A percentile compares a stretch with the other conserved stretches of the same genome.
These are phyloP conservation scores for Scedosporium aurantiacum DNA, from an alignment of 2,329 filamentous ascomycete genomes.

Conservation along the genomic window DNA sequence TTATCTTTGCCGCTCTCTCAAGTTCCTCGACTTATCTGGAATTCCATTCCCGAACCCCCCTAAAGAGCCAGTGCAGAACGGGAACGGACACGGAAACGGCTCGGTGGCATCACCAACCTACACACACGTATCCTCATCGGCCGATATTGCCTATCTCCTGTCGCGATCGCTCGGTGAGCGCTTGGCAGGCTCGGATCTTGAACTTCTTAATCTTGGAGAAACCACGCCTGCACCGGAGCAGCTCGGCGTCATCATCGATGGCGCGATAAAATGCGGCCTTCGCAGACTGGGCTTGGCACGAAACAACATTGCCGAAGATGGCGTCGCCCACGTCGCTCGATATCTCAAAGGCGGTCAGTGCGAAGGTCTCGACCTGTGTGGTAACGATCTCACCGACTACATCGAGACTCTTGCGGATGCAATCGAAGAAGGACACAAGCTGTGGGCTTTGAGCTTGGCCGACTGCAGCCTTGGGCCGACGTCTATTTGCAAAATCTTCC, in stretches of 20 bases:
- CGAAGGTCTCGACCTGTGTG: constrained; percentile 79
- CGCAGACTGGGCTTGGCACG: constrained; percentile 72
- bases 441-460: constrained; percentile 78
- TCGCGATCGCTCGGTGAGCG: constrained; percentile 67
- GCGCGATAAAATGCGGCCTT: constrained; percentile 66
- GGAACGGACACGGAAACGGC: neutral
- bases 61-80: neutral
- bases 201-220: constrained; percentile 74
- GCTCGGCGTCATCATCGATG: constrained; percentile 68
- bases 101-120: constrained; percentile 9
- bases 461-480: constrained; percentile 70
- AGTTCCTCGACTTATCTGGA: constrained; percentile 75
- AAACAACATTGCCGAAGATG: constrained; percentile 64
- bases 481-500: constrained; percentile 64
- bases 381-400: constrained; percentile 58
- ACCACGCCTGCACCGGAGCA: constrained; percentile 62
- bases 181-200: constrained; percentile 62
- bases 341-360: constrained; percentile 70
- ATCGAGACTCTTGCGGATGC: constrained; percentile 41
- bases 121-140: constrained; percentile 13
- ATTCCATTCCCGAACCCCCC: constrained; percentile 56
- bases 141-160: constrained; percentile 47
- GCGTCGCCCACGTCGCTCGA: constrained; percentile 62
- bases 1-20: constrained; percentile 78
- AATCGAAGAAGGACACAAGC: constrained; percentile 40